Base-by-base conservation (phyloP, 2,329 filamentous ascomycete species). In the Metarhizium rileyi region DNA sequence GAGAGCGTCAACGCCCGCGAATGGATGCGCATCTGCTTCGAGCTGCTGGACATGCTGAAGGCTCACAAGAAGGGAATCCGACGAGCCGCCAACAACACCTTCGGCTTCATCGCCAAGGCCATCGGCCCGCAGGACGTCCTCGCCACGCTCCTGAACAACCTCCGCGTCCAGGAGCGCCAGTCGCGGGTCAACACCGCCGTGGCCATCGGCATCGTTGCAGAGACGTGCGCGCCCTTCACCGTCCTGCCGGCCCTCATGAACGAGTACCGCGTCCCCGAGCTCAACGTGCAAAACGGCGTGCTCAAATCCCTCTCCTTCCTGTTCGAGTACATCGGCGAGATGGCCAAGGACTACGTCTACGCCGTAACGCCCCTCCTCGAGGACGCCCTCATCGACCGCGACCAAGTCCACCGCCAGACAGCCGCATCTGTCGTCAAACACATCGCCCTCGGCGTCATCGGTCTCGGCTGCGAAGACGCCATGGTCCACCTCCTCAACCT, bases 11-110 rank as follows among this genome's bases (percentile, higher is more conserved):
- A 95, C 63, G 90, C 93, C 14, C 82, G 93, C 62, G 93, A 98
- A 70, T 98, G 93, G 93, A 98, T 98, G 94, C 84, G 93, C 65
- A 98, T 98, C 66, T 98, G 93, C 72, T 98, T 98, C 68, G 93
- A 98, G 72, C 76, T 98, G 48, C 81, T 98, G 27, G 93, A 98
- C 70, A 98, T 98, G 93, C 80, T 98, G 61, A 98, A 98, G 71
- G 93, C 93, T 6, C 93, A 98, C 76, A 98, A 98, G 73, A 98
- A 98, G 77, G 94, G 93, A 56, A 98, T 98, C 59, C 87, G 93
- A 56, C 86, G 93, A 67, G 93, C 93, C 22, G 94, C 93, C 59
- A 98, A 98, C 80, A 98, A 98, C 74, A 98, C 93, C 0, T 98
- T 98, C 61, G 93, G 93, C 66, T 98, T 96, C 77, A 98, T 98